Percentiles rank a stretch among this genome's conserved stretches.
These are phyloP conservation scores for Sporothrix pallida DNA, from an alignment of 2,329 filamentous ascomycete genomes.

Conservation along the genomic window DNA sequence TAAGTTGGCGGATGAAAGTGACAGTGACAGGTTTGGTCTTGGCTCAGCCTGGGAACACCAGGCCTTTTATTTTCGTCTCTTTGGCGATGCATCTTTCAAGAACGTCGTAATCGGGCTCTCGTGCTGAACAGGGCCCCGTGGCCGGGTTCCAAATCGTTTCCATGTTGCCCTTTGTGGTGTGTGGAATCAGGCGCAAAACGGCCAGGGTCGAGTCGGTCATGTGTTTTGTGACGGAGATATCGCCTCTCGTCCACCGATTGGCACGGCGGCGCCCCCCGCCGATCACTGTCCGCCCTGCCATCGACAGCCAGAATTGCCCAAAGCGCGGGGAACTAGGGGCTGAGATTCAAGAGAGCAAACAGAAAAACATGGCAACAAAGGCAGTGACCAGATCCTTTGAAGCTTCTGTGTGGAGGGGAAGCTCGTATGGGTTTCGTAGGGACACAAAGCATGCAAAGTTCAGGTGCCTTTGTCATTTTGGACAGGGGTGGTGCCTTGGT, in stretches of 20 bases:
- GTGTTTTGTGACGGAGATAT: neutral
- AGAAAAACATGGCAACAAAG: neutral
- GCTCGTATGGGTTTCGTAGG: neutral
- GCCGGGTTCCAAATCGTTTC: neutral
- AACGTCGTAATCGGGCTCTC: neutral
- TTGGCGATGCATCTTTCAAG: neutral
- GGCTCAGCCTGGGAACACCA: neutral
- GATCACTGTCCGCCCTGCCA: neutral
- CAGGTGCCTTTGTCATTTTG: neutral
- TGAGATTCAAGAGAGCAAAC: neutral
- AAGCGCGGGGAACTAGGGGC: neutral
- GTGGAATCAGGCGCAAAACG: neutral
- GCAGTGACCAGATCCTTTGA: neutral
- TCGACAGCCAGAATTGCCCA: neutral
- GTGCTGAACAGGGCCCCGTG: neutral
- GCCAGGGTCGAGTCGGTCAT: neutral
- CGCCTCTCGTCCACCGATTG: conserved; percentile 17
- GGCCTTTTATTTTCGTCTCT: neutral
- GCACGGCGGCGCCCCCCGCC: neutral
- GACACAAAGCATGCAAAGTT: neutral
- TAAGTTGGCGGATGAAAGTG: neutral
- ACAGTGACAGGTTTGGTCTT: neutral
- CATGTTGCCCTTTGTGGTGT: neutral
- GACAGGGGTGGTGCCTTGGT: neutral
- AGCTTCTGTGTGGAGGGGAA: neutral